A percentile compares a stretch with the other conserved stretches of the same genome.
These are phyloP conservation scores for Botrytis fragariae DNA, from an alignment of 2,329 filamentous ascomycete genomes.

Conservation along the genomic window DNA sequence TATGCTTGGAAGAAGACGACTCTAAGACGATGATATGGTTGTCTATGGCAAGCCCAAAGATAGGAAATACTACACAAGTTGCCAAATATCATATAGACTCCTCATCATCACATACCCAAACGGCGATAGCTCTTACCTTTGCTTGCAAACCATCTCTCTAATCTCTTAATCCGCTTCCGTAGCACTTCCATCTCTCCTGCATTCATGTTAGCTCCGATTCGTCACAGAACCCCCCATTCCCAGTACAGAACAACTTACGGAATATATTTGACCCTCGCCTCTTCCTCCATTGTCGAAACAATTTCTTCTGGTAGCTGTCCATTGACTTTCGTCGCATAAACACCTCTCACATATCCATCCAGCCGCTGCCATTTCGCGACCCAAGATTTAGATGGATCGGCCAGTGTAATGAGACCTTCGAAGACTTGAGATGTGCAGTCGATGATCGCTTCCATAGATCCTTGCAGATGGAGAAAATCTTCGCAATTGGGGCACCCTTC, in stretches of 20 bases:
- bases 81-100: conserved; percentile 76
- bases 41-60: conserved; percentile 91
- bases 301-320: conserved; percentile 72
- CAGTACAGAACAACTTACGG: conserved; percentile 49
- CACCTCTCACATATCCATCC: conserved; percentile 80
- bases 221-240: background rate
- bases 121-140: background rate
- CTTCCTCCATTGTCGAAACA: conserved; percentile 57
- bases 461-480: conserved; percentile 78
- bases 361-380: conserved; percentile 95
- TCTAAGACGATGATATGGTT: conserved; percentile 89
- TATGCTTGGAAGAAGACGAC: conserved; percentile 15
- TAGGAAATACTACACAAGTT: conserved; percentile 98
- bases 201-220: conserved; percentile 25
- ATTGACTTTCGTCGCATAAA: conserved; percentile 93
- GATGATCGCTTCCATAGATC: conserved; percentile 76
- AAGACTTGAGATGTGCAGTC: conserved; percentile 96
- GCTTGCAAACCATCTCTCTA: background rate
- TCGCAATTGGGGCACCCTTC: conserved; percentile 97
- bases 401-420: conserved; percentile 84
- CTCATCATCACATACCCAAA: background rate
- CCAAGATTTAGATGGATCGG: conserved; percentile 83
- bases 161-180: conserved; percentile 35
- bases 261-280: conserved; percentile 63
- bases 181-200: conserved; percentile 56